Base-by-base conservation (phyloP, 129 eudicot genomes). In the Heracleum sosnowskyi region DNA sequence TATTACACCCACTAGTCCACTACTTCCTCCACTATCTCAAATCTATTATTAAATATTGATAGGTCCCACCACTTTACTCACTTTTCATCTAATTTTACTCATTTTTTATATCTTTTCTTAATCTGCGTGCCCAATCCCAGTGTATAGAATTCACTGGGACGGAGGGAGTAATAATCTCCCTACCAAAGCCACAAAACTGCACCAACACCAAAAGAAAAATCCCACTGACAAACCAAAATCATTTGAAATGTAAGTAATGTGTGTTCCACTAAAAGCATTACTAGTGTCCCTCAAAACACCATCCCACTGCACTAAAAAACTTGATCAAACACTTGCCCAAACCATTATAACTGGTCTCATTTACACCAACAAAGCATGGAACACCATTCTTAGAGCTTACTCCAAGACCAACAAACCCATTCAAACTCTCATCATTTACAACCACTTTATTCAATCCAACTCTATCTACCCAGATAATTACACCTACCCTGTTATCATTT, bases 331-430 rank as follows among this genome's bases (percentile, higher is more conserved):
- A 70, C 62, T 77, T 20, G 46, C 39, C 74, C 74, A 42, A 77
- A n/a, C 74, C 80, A 77, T 77, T 47, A 77, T 62, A 36, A 63
- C 74, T 63, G 74, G 80, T 77, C 57, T 63, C 60, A 18, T 77
- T 28, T 40, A 63, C 80, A 64, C 80, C 80, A 77, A 40, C 80
- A 49, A 37, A n/a, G 44, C 80, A 41, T 41, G 73, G 40, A 40
- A 77, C 60, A 40, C 55, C 60, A 77, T 77, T 60, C 74, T 63
- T 64, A 62, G 41, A 64, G 57, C 39, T n/a, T 63, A 55, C 80
- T 39, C 74, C 24, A 77, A 77, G 39, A 9, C 70, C 79, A 47
- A 37, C 74, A 77, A 62, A 63, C 80, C 63, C 73, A 77, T 57
- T 69, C 8, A 37, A 37, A 47, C 72, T 36, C 18, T 76, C 6